Base-by-base conservation (phyloP, 192 early-diverging fungal species). In the Thoreauomyces humboldtii region DNA sequence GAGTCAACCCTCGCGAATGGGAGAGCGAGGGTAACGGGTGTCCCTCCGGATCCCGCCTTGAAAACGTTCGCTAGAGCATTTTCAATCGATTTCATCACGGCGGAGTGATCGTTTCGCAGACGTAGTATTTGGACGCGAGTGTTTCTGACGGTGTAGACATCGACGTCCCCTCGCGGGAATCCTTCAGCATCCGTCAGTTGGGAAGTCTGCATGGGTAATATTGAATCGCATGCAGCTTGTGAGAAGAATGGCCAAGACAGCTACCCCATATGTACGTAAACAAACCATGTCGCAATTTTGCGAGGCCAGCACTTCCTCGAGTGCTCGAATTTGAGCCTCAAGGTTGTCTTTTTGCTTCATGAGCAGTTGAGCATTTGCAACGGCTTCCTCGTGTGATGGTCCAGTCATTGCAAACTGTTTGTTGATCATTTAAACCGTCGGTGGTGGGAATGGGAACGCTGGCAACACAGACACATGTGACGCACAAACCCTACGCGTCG, bases 101-200 rank as follows among this genome's bases (percentile, higher is more conserved):
- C 76, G 57, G 69, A 77, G 15, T 82, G 69, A 61, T 89, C 87
- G 65, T 84, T 87, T 31, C 78, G 76, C 45, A 60, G 12, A 42
- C 56, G 56, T 24, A 81, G 76, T 38, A 88, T 78, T 54, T 59
- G 32, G 22, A 69, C 62, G 21, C 87, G 76, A 7, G 78, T 69
- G 45, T 80, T 58, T 38, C 85, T 77, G 17, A 90, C 67, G 4
- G 75, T 69, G 27, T 73, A 76, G 21, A 90, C 76, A 62, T 90
- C 89, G 2, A 90, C 73, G 63, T 90, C 89, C 1, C 77, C 34
- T 25, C 89, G 82, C 7, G 89, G 89, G 59, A 87, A 90, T 14
- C 87, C 87, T 0, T 83, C 75, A 0, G 45, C 1, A 57, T 88
- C 86, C 1, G 87, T 72, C 35, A 90, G 77, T 6, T 77, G 54